phyloP scores from a whole-genome alignment of 108 stramenopile species.

The Aureococcus anophagefferens region DNA sequence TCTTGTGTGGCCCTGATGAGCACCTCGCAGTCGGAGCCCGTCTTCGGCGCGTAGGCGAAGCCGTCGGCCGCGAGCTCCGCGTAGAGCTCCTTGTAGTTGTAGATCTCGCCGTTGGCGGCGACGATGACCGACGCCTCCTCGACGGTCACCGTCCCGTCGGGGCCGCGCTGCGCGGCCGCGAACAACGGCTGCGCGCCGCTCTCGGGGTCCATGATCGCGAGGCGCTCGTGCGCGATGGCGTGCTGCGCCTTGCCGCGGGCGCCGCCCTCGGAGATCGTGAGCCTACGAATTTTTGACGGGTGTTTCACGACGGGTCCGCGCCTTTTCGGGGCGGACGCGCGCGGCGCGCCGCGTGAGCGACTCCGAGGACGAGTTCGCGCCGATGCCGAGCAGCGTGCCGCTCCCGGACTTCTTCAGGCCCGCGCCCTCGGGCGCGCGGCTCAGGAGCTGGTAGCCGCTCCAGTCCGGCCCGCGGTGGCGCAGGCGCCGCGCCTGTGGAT shows the following conservation, averaged over 20 bases:
- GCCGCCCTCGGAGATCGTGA: too few species aligned
- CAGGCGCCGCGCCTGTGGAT: constrained; percentile 62
- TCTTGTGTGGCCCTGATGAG: too few species aligned
- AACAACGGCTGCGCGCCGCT: constrained; percentile 85
- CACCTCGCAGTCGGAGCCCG: constrained; percentile 90
- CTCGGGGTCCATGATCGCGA: constrained; percentile 96
- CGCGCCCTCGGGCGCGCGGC: neutral
- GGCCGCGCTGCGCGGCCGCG: constrained; percentile 30
- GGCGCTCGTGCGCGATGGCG: constrained; percentile 90
- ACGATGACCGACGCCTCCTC: constrained; percentile 64
- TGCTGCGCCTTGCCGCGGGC: constrained; percentile 29
- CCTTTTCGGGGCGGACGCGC: too few species aligned
- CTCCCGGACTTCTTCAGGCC: neutral
- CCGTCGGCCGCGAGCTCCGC: constrained; percentile 31
- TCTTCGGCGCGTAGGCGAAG: constrained; percentile 62
- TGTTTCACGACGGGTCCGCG: too few species aligned
- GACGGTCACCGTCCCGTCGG: too few species aligned
- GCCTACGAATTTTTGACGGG: too few species aligned
- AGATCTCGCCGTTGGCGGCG: constrained; percentile 95
- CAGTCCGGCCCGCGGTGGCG: constrained; percentile 97
- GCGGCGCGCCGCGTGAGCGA: too few species aligned
- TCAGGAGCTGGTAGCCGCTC: constrained; percentile 32
- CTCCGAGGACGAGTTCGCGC: too few species aligned
- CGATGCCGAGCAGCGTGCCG: too few species aligned
- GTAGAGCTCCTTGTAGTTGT: constrained; percentile 95